Evolutionary conservation across 768 basidiomycete species (phyloP).

Genomic region (Boletus bicolor): DNA sequence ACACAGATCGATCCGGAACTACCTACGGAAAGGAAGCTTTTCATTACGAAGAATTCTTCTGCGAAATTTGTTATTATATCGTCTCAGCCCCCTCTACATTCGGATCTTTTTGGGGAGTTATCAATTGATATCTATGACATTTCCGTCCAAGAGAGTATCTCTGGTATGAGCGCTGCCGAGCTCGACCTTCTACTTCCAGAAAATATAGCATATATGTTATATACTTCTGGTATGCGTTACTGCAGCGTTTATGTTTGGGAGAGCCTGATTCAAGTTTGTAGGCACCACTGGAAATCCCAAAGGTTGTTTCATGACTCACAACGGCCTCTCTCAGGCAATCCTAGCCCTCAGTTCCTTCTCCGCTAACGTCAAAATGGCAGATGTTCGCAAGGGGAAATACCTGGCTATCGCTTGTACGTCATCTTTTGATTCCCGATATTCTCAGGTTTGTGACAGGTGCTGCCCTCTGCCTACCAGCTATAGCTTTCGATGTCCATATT

Average conservation of each 20-base stretch:
- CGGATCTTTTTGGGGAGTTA: slow-evolving; percentile 18
- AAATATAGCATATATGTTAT: slow-evolving; percentile 43
- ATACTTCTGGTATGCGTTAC: slow-evolving; percentile 43
- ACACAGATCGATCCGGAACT: slow-evolving; percentile 52
- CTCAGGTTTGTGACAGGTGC: neutral
- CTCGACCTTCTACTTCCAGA: slow-evolving; percentile 30
- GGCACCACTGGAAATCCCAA: slow-evolving; percentile 53
- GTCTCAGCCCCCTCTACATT: slow-evolving; percentile 4
- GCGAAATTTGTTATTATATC: slow-evolving; percentile 42
- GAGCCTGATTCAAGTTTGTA: slow-evolving; percentile 13
- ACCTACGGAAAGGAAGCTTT: slow-evolving; percentile 43
- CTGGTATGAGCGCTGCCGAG: slow-evolving; percentile 26
- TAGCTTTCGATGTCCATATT: slow-evolving; percentile 52
- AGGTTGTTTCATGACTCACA: slow-evolving; percentile 43
- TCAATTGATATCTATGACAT: slow-evolving; percentile 21
- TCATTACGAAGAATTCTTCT: slow-evolving; percentile 42
- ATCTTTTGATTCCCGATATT: neutral
- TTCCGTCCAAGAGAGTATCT: slow-evolving; percentile 27
- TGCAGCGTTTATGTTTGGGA: neutral
- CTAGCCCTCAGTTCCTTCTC: slow-evolving; percentile 27
- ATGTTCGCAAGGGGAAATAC: slow-evolving; percentile 31
- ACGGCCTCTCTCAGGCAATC: slow-evolving; percentile 33
- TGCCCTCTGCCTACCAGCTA: slow-evolving; percentile 31
- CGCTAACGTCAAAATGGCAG: slow-evolving; percentile 20
- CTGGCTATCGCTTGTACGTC: slow-evolving; percentile 45